Conservation (phyloP, 2,329 filamentous ascomycete genomes). For the Arthrobotrys sphaeroides region DNA sequence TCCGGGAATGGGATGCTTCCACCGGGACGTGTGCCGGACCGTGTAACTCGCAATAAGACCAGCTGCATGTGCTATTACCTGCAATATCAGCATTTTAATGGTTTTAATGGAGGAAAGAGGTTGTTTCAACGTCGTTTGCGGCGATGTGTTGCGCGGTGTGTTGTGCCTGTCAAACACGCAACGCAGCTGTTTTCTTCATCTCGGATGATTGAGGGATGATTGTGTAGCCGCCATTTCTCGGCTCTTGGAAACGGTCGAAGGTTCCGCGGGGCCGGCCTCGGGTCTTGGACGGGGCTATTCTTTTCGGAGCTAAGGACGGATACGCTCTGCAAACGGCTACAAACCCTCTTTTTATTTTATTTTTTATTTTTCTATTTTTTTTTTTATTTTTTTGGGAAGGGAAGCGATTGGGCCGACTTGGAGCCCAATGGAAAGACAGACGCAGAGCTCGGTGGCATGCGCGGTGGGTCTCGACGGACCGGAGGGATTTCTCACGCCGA, state of each 20-base stretch:
- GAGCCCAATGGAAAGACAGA: neutral
- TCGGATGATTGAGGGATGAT: neutral
- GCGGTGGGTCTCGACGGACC: slow-evolving; percentile 4
- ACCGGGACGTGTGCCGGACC: too few species aligned
- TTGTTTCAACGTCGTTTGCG: neutral
- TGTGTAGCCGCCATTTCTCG: slow-evolving; percentile 6
- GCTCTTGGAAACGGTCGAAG: neutral
- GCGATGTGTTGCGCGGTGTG: neutral
- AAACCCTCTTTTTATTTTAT: too few species aligned
- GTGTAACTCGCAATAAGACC: neutral
- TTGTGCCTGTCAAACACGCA: neutral
- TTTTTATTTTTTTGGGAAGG: neutral
- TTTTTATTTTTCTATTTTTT: too few species aligned
- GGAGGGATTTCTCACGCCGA: slow-evolving; percentile 3
- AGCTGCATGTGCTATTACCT: neutral
- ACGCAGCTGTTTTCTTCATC: neutral
- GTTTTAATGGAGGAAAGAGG: neutral
- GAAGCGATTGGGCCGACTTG: slow-evolving; percentile 1
- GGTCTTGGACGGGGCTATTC: neutral
- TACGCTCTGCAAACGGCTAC: slow-evolving; percentile 2
- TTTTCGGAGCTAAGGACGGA: too few species aligned
- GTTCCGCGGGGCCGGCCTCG: slow-evolving; percentile 12
- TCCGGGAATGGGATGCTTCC: too few species aligned
- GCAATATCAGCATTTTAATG: slow-evolving; percentile 8
- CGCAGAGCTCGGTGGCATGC: neutral